Conservation (phyloP, 2,329 filamentous ascomycete species). For the Acephala macrosclerotiorum region DNA sequence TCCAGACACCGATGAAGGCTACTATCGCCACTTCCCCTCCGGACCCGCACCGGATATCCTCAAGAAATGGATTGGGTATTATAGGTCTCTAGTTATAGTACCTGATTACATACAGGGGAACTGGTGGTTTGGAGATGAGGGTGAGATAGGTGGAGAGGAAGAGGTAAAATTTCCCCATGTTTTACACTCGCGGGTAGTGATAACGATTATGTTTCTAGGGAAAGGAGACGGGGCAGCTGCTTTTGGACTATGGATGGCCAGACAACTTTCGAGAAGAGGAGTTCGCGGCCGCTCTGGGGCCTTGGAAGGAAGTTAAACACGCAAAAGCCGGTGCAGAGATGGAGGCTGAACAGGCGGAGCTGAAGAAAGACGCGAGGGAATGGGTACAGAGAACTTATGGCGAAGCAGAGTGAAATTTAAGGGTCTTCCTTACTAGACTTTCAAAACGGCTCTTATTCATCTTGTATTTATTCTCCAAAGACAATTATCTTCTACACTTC, state of each 20-base stretch:
- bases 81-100: conserved; percentile 20
- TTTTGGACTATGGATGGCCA: conserved; percentile 21
- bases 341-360: conserved; percentile 12
- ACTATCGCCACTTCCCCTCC: conserved; percentile 21
- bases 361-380: conserved; percentile 16
- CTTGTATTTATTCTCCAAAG: too few species aligned
- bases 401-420: conserved; percentile 6
- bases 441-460: too few species aligned
- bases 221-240: conserved; percentile 15
- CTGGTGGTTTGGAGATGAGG: conserved; percentile 18
- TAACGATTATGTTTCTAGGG: conserved; percentile 5
- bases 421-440: background rate
- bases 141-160: conserved; percentile 12
- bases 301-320: conserved; percentile 20
- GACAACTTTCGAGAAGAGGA: conserved; percentile 20
- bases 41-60: conserved; percentile 19
- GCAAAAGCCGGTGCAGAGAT: conserved; percentile 15
- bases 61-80: conserved; percentile 22
- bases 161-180: conserved; percentile 6
- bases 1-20: conserved; percentile 14
- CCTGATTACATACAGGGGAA: conserved; percentile 17
- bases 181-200: background rate
- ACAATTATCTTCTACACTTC: too few species aligned
- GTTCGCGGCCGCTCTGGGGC: conserved; percentile 15
- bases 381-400: conserved; percentile 22